Conservation (phyloP, 176 grass and related monocot genomes). For the Eragrostis curvula region DNA sequence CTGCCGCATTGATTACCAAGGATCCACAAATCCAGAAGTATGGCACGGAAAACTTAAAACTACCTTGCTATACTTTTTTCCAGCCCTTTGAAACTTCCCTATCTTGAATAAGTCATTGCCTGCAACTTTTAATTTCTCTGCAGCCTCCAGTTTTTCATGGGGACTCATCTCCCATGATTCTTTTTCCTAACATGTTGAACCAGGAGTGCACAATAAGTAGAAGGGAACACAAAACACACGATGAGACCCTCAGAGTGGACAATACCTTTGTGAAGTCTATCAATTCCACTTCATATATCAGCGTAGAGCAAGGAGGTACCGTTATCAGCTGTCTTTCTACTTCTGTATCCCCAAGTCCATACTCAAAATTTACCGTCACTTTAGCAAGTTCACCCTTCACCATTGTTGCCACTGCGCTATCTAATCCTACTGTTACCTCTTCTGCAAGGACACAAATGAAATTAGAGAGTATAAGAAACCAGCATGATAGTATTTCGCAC, state of each 20-base stretch:
- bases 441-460: slow-evolving; percentile 29
- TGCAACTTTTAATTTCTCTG: slow-evolving; percentile 42
- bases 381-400: slow-evolving; percentile 48
- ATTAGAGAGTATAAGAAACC: neutral
- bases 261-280: slow-evolving; percentile 51
- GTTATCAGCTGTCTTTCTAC: slow-evolving; percentile 8
- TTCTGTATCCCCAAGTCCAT: slow-evolving; percentile 44
- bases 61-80: slow-evolving; percentile 56
- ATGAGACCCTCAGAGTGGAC: neutral
- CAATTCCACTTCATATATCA: slow-evolving; percentile 57
- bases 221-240: neutral
- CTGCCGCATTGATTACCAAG: neutral
- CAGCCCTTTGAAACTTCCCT: slow-evolving; percentile 44
- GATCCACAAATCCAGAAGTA: neutral
- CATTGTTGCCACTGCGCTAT: slow-evolving; percentile 50
- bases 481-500: neutral
- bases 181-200: slow-evolving; percentile 39
- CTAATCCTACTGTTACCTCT: slow-evolving; percentile 50
- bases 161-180: slow-evolving; percentile 46
- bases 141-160: slow-evolving; percentile 46
- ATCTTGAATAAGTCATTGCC: slow-evolving; percentile 55
- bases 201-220: neutral
- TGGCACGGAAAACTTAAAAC: neutral
- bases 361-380: slow-evolving; percentile 41
- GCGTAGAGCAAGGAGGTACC: slow-evolving; percentile 36